Evolutionary conservation across 2,329 filamentous ascomycete genomes (phyloP), one percentile per base, ranked within the genome.

Genomic region (Fusarium virguliforme): DNA sequence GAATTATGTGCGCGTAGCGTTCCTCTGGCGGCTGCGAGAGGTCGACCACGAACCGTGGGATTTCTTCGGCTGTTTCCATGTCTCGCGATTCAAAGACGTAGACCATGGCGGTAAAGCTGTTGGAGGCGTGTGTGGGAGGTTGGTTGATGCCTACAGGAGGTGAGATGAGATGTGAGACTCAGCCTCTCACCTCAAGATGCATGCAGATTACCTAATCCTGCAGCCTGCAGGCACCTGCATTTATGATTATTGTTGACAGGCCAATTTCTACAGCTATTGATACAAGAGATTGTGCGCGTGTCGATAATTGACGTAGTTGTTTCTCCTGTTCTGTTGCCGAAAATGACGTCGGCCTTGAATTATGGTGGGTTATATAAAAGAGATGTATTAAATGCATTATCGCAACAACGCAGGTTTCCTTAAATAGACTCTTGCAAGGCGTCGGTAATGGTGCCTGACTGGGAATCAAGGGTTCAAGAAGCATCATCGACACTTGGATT

Each of bases 11-110:
- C 26, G 59, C 55, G 43, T 80, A 80, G 4, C 78, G 77, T 5
- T 57, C 26, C 38, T 72, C 65, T 1, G 79, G 77, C 1, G 73
- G 59, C 3, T 60, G 40, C 2, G 77, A 79, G 1, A 80, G 64
- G 53, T 80, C 68, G n/a, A 80, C 60, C 6, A 67, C 71, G 56
- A 78, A 79, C 22, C 56, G 72, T 1, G 76, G 76, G 7, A 78
- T 76, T 8, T 34, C 15, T 26, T 26, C 54, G 26, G 22, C 18
- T 12, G 8, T 34, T 6, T 34, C 26, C 64, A 69, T 69, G 8
- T 0, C 15, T 26, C 7, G 13, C 10, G 6, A 9, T n/a, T 12
- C n/a, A 2, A 24, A 32, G 12, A 9, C n/a, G 8, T 12, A 3
- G 13, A 4, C 0, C 8, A 22, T 18, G 4, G 9, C 12, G 10